Conservation (phyloP, 2,329 filamentous ascomycete genomes). For the Botryotinia narcissicola region DNA sequence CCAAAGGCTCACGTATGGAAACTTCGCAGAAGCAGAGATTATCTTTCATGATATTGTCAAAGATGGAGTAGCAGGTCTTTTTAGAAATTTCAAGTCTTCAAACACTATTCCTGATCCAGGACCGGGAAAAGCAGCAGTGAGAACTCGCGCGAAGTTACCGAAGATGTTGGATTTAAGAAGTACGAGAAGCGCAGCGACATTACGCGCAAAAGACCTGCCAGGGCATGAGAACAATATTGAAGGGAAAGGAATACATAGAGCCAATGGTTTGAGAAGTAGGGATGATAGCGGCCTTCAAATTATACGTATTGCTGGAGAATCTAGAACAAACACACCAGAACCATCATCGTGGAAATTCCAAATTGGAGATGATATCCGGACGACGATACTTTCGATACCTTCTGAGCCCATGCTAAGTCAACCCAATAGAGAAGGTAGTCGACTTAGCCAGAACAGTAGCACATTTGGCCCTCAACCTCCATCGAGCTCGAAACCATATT, state of each 20-base stretch:
- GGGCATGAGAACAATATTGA: neutral
- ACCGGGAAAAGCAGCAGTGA: neutral
- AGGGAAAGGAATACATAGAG: neutral
- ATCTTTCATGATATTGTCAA: slow-evolving; percentile 52
- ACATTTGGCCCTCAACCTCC: slow-evolving; percentile 18
- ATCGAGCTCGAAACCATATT: neutral
- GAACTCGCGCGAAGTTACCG: neutral
- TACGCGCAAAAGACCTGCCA: neutral
- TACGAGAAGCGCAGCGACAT: neutral
- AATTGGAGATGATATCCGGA: slow-evolving; percentile 26
- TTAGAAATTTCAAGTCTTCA: neutral
- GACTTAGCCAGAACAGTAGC: slow-evolving; percentile 10
- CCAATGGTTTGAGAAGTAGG: neutral
- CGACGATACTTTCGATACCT: slow-evolving; percentile 27
- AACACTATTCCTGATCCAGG: neutral
- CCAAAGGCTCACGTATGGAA: slow-evolving; percentile 50
- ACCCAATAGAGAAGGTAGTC: neutral
- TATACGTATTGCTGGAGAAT: slow-evolving; percentile 11
- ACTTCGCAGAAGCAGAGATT: slow-evolving; percentile 49
- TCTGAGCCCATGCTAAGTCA: slow-evolving; percentile 5
- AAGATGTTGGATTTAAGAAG: slow-evolving; percentile 6
- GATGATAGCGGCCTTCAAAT: slow-evolving; percentile 1
- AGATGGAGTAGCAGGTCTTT: slow-evolving; percentile 47
- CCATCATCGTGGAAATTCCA: neutral
- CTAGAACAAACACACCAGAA: slow-evolving; percentile 1